Percentiles rank a stretch among this genome's conserved stretches.
Evolutionary conservation across 257 asterid species (phyloP).

Genomic region (Solanum verrucosum): DNA sequence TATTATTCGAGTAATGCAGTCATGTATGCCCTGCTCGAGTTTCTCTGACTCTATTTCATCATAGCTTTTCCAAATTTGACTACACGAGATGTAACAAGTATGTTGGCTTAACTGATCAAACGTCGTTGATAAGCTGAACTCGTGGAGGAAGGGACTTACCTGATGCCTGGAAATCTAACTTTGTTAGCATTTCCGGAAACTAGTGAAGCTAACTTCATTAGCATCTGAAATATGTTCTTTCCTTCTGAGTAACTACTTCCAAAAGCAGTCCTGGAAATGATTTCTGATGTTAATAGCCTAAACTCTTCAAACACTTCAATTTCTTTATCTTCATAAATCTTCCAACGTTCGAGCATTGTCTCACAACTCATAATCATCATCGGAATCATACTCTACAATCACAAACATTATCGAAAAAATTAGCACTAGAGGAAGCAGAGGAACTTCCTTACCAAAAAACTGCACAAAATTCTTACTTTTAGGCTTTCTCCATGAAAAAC

Average conservation of each 20-base stretch:
- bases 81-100: constrained; percentile 1
- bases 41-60: constrained; percentile 52
- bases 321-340: constrained; percentile 24
- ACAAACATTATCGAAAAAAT: background rate
- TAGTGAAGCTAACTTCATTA: constrained; percentile 32
- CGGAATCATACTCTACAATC: constrained; percentile 38
- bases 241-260: constrained; percentile 68
- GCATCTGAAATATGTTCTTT: constrained; percentile 47
- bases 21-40: constrained; percentile 40
- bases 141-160: constrained; percentile 14
- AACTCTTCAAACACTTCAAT: constrained; percentile 55
- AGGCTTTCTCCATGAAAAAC: constrained; percentile 52
- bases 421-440: background rate
- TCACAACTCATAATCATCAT: constrained; percentile 44
- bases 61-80: constrained; percentile 23
- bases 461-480: constrained; percentile 16
- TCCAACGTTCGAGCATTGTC: constrained; percentile 48
- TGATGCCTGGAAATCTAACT: constrained; percentile 31
- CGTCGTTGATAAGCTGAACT: background rate
- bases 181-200: constrained; percentile 32
- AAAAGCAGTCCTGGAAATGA: constrained; percentile 62
- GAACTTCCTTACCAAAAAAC: background rate
- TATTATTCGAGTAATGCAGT: constrained; percentile 31
- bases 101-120: background rate
- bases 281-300: constrained; percentile 43